Conservation (phyloP, 2,329 filamentous ascomycete genomes). For the Cryphonectria japonica region DNA sequence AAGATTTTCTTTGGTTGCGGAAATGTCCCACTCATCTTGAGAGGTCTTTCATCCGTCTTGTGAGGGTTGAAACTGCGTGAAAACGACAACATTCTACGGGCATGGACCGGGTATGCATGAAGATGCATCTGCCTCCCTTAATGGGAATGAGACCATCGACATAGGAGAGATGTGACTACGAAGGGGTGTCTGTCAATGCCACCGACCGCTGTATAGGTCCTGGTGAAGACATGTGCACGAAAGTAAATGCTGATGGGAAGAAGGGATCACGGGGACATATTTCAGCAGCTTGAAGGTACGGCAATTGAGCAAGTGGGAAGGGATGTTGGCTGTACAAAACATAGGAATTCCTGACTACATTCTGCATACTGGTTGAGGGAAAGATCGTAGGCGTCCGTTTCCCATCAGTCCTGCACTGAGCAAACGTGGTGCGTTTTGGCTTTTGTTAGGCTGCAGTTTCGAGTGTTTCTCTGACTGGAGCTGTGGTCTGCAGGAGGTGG, state of each 20-base stretch:
- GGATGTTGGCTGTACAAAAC: neutral
- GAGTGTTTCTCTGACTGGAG: neutral
- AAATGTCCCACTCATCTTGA: neutral
- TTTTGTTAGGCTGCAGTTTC: neutral
- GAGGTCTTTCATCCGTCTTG: neutral
- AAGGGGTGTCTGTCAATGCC: neutral
- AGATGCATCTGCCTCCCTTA: neutral
- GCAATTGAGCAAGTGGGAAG: neutral
- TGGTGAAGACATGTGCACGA: neutral
- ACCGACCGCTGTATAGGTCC: neutral
- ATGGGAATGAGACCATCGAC: neutral
- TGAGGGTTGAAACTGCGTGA: neutral
- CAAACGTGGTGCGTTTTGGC: neutral
- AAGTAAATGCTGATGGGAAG: neutral
- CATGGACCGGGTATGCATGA: neutral
- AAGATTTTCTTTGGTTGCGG: constrained; percentile 18
- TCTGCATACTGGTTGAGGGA: neutral
- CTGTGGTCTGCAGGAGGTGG: neutral
- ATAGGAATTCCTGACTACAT: neutral
- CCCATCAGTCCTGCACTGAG: neutral
- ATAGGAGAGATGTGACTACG: neutral
- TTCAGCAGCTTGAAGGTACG: neutral
- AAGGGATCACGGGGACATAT: neutral
- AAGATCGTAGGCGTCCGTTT: neutral
- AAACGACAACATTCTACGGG: neutral